Conservation (phyloP, 164 flowering plant species). For the Houttuynia cordata region DNA sequence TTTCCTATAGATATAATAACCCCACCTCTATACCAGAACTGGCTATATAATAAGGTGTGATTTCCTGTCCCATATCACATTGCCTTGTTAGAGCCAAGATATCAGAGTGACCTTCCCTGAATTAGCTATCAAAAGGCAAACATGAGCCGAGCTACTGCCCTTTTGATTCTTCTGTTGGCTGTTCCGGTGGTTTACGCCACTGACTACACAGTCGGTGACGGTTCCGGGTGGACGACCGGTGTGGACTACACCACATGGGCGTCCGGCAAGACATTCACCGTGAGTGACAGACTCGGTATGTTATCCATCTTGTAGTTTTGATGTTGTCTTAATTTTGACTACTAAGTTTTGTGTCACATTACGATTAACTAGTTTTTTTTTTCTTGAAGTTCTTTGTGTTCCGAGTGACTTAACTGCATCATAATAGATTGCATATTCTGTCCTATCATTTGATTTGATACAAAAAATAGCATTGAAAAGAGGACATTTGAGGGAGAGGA, state of each 20-base stretch:
- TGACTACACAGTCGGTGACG: conserved; percentile 35
- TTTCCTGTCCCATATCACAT: not conserved
- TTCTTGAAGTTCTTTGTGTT: no score
- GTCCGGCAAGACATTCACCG: conserved; percentile 26
- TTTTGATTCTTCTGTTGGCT: conserved; percentile 1
- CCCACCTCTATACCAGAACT: not conserved
- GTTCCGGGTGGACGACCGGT: conserved; percentile 55
- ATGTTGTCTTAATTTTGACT: no score
- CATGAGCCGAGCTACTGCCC: not conserved
- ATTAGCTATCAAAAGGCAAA: not conserved
- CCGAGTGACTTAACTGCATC: no score
- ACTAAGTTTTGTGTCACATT: no score
- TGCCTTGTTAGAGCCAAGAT: not conserved
- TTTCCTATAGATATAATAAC: not conserved
- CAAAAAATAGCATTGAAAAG: no score
- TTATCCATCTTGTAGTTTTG: not conserved
- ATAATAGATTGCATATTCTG: no score
- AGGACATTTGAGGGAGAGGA: no score
- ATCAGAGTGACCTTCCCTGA: not conserved
- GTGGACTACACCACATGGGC: conserved; percentile 45
- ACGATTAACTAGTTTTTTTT: no score
- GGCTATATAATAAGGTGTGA: not conserved
- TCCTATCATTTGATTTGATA: no score
- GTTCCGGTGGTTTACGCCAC: conserved; percentile 7
- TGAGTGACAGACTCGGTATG: conserved; percentile 58